phyloP scores from a whole-genome alignment of 2,329 filamentous ascomycete genomes.

The Bertia moriformis region DNA sequence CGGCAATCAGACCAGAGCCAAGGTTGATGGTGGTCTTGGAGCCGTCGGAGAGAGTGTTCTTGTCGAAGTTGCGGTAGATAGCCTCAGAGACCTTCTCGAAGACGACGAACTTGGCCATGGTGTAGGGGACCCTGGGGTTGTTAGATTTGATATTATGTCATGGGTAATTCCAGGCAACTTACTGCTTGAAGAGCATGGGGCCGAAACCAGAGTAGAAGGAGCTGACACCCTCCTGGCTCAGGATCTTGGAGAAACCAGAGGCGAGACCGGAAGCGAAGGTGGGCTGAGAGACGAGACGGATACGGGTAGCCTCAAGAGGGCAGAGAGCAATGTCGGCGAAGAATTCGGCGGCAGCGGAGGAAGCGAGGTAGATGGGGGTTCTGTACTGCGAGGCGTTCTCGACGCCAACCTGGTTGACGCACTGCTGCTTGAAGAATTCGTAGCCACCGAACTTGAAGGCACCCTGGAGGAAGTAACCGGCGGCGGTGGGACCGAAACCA shows the following conservation, averaged over 20 bases:
- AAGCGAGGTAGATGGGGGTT: conserved; percentile 67
- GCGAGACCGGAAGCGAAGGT: conserved; percentile 70
- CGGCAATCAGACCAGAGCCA: conserved; percentile 59
- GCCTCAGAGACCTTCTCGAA: conserved; percentile 76
- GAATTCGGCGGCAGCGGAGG: conserved; percentile 50
- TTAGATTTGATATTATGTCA: conserved; percentile 3
- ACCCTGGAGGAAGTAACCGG: conserved; percentile 88
- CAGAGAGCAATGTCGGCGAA: conserved; percentile 72
- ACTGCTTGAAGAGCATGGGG: conserved; percentile 71
- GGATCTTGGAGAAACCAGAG: conserved; percentile 69
- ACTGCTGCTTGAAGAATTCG: conserved; percentile 91
- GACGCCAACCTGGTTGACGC: conserved; percentile 65
- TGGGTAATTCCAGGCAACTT: conserved; percentile 17
- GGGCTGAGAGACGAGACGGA: conserved; percentile 79
- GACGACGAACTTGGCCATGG: conserved; percentile 89
- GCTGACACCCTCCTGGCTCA: conserved; percentile 67
- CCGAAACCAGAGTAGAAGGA: conserved; percentile 89
- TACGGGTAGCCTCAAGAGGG: conserved; percentile 85
- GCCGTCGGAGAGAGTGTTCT: conserved; percentile 50
- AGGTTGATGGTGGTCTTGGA: conserved; percentile 72
- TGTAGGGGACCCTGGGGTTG: conserved; percentile 62
- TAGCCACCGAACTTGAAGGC: conserved; percentile 90
- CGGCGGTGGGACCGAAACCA: conserved; percentile 70
- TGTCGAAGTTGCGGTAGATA: conserved; percentile 57
- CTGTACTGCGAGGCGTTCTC: conserved; percentile 67